Evolutionary conservation across 352 stramenopile genomes (phyloP), one percentile per base, ranked within the genome.

Genomic region (Pythium vanterpoolii): DNA sequence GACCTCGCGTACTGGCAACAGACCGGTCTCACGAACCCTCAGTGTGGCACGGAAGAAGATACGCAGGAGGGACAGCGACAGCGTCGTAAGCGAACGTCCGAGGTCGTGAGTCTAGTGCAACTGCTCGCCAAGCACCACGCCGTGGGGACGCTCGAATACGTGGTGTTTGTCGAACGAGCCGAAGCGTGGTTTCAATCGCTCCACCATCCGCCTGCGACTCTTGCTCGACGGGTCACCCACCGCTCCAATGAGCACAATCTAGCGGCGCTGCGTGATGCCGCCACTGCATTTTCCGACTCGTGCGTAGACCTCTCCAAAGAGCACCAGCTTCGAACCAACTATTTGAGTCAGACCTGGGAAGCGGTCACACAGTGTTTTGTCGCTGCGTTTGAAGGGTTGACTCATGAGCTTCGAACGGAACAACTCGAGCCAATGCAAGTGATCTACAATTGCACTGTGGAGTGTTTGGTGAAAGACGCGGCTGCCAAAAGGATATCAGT

Each of bases 51-150:
- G 2, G 33, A 38, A 38, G 33, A 38, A 9, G 33, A 38, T 9
- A 38, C 10, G 10, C 33, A 38, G 5, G 10, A 14, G 16, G 33
- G 11, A 1, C 33, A 38, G 33, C 33, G 16, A 8, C 10, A 54
- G 28, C 16, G 14, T 1, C 26, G 26, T 13, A 47, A 53, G 26
- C 24, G 19, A 23, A 31, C 44, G 3, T 33, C 59, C 2, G 49
- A 58, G 26, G 56, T 72, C 11, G 52, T 72, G 18, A 49, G 40
- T 4, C 69, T 80, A 10, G 66, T 76, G 4, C 55, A 72, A 11
- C 50, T 55, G 2, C 40, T 80, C 1, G 64, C 72, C 1, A 72
- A 68, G 36, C 49, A 48, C 13, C 44, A 67, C 24, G 33, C 70
- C 5, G 49, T 80, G 0, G 31, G 60, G 0, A 47, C 52, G n/a